Base-by-base conservation (phyloP, 441 rosid genomes). In the Brassica balearica region DNA sequence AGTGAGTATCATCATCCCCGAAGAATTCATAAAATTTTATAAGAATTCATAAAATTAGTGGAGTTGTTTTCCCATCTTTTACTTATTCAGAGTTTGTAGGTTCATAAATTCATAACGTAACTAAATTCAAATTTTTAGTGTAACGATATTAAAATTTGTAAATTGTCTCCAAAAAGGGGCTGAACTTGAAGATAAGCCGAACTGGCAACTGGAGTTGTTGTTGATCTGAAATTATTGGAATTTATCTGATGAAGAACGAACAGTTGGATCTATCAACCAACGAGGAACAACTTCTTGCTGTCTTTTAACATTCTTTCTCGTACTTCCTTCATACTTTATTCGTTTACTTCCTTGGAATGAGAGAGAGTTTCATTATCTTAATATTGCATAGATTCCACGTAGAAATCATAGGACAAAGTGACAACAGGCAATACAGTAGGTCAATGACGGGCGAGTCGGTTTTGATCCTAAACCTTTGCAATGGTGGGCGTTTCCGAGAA, bases 161-260 rank as follows among this genome's bases (percentile, higher is more conserved):
- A 48, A 14, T 23, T 41, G 32, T 27, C 69, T 15, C 48, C 11
- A n/a, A 6, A 71, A 48, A 38, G 55, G 25, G 58, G 58, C 9
- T 56, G 60, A 55, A 55, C 60, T 22, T 62, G 20, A 72, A 17
- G 48, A 65, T 53, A 32, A 74, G 72, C 72, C 34, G 67, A 60
- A 75, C 25, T 69, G 80, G 80, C 69, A 76, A 62, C 69, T 48
- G 64, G 59, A 63, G 46, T 77, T 77, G 65, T 71, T 70, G 75
- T 51, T 46, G 0, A 6, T 63, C 12, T 77, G 32, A 63, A 34
- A 77, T 76, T 20, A 69, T 46, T 60, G 60, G 73, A 60, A 66
- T 12, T 1, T 46, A 48, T 69, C 74, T 29, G 69, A 69, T 48
- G 75, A 69, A 76, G 75, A 69, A 76, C 3, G 1, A 2, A 77